Evolutionary conservation across 176 grass and related monocot genomes (phyloP).

Genomic region (Zea luxurians): DNA sequence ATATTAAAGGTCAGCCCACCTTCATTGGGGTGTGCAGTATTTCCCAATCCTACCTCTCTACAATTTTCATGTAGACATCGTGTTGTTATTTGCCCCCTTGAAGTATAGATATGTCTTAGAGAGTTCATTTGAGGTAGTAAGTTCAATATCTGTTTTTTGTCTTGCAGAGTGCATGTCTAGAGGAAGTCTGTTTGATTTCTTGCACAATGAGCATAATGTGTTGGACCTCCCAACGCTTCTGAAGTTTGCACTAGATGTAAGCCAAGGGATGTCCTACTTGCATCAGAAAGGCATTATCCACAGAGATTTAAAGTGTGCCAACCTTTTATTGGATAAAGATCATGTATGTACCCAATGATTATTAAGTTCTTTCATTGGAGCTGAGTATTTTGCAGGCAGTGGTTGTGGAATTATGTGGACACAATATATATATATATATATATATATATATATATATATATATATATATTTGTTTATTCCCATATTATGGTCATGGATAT

Average conservation of each 20-base stretch:
- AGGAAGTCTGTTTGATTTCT: slow-evolving; percentile 65
- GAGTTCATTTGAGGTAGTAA: background rate
- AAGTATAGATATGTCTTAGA: slow-evolving; percentile 7
- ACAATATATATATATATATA: background rate
- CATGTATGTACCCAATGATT: slow-evolving; percentile 42
- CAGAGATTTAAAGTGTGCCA: slow-evolving; percentile 77
- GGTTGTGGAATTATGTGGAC: background rate
- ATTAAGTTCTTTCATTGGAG: background rate
- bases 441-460: background rate
- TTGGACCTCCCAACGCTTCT: slow-evolving; percentile 52
- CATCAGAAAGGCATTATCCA: slow-evolving; percentile 75
- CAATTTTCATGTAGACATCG: too few relatives aligned
- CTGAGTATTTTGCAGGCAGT: background rate
- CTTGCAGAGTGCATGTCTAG: slow-evolving; percentile 68
- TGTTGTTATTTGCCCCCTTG: background rate
- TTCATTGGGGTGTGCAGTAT: too few relatives aligned
- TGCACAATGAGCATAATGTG: slow-evolving; percentile 65
- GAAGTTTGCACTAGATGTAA: slow-evolving; percentile 67
- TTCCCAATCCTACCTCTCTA: too few relatives aligned
- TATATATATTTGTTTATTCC: background rate
- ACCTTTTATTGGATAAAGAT: slow-evolving; percentile 68
- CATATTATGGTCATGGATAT: background rate
- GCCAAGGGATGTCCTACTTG: slow-evolving; percentile 70
- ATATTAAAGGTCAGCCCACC: too few relatives aligned
- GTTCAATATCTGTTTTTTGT: slow-evolving; percentile 32